Evolutionary conservation across 352 stramenopile genomes (phyloP).

Genomic region (Pythium monospermum): DNA sequence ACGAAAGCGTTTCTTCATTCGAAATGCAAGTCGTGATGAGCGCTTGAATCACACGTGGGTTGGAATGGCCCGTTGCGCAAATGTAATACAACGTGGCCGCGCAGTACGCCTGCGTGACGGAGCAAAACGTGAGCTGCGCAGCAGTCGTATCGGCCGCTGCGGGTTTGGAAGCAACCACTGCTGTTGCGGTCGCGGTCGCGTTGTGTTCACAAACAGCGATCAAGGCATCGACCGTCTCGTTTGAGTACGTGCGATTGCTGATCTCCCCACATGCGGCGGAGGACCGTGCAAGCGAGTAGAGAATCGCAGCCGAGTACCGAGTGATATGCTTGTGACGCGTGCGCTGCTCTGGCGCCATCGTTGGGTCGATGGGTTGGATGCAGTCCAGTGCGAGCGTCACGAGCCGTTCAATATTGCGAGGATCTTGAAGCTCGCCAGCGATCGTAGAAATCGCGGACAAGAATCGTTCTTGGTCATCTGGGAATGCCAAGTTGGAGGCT

Average conservation of each 20-base stretch:
- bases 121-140: constrained; percentile 19
- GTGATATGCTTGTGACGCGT: constrained; percentile 36
- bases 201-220: constrained; percentile 46
- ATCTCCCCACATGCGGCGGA: constrained; percentile 50
- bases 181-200: too few relatives aligned
- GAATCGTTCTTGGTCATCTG: constrained; percentile 64
- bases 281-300: constrained; percentile 52
- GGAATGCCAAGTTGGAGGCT: constrained; percentile 39
- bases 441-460: constrained; percentile 61
- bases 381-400: constrained; percentile 47
- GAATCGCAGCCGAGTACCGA: constrained; percentile 38
- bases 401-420: constrained; percentile 52
- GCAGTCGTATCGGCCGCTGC: too few relatives aligned
- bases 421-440: constrained; percentile 55
- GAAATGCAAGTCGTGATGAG: constrained; percentile 65
- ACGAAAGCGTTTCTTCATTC: constrained; percentile 61
- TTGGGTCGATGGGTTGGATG: constrained; percentile 19
- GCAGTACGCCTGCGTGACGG: constrained; percentile 59
- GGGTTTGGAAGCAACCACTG: too few relatives aligned
- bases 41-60: constrained; percentile 45
- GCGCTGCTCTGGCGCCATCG: constrained; percentile 20
- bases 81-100: constrained; percentile 71
- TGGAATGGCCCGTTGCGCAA: constrained; percentile 50
- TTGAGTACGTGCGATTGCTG: constrained; percentile 37
- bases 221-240: constrained; percentile 35